Conservation (phyloP, 495 filamentous ascomycete genomes). For the Penicillium daleae region DNA sequence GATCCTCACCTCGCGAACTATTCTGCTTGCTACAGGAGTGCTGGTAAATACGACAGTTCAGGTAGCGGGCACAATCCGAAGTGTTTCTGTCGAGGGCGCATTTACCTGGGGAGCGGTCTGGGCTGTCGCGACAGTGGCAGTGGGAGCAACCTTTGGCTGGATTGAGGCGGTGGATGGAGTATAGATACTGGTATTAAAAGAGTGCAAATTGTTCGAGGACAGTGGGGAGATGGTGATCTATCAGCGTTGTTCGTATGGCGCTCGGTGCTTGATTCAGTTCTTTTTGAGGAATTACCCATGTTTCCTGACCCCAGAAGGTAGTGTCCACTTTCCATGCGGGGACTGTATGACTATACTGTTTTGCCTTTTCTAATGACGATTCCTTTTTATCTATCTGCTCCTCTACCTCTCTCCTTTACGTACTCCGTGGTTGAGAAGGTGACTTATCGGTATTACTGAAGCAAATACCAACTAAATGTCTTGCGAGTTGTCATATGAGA, state of each 20-base stretch:
- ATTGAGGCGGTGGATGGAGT: slow-evolving; percentile 56
- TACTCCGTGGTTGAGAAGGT: neutral
- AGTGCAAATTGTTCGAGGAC: neutral
- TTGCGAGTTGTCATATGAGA: neutral
- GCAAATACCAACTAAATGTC: neutral
- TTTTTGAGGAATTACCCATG: neutral
- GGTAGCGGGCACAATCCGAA: slow-evolving; percentile 62
- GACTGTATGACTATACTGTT: neutral
- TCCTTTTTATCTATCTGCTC: neutral
- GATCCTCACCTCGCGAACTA: slow-evolving; percentile 65
- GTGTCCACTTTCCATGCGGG: neutral
- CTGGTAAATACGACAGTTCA: slow-evolving; percentile 68
- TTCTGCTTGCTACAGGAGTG: slow-evolving; percentile 58
- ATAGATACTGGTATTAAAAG: slow-evolving; percentile 18
- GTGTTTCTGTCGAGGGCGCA: slow-evolving; percentile 69
- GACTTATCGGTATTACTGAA: neutral
- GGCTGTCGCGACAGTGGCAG: slow-evolving; percentile 61
- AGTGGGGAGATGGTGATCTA: slow-evolving; percentile 3
- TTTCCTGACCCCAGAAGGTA: neutral
- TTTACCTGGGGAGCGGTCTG: slow-evolving; percentile 71
- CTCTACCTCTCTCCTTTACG: neutral
- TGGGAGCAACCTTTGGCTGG: slow-evolving; percentile 64
- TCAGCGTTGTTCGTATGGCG: slow-evolving; percentile 11
- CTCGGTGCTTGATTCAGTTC: slow-evolving; percentile 7
- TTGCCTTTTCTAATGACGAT: slow-evolving; percentile 8